These are phyloP conservation scores for Aspergillus sp. DNA, from an alignment of 2,329 filamentous ascomycete species.

Conservation along the genomic window DNA sequence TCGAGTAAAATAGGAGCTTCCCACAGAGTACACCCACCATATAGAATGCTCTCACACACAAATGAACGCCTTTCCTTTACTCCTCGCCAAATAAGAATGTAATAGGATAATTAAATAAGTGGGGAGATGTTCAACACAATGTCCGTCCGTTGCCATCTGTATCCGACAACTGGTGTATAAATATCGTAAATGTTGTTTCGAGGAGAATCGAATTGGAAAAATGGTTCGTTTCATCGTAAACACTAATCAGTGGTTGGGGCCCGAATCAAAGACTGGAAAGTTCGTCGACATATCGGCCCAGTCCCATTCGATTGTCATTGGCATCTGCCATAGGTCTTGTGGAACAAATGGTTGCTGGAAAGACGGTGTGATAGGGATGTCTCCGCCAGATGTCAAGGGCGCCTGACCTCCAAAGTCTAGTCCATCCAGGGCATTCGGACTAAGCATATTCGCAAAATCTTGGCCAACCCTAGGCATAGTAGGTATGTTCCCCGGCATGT, in stretches of 20 bases:
- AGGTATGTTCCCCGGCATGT: slow-evolving; percentile 28
- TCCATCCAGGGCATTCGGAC: slow-evolving; percentile 33
- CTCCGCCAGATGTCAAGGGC: slow-evolving; percentile 28
- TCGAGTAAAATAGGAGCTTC: neutral
- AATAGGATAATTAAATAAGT: neutral
- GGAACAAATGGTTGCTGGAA: slow-evolving; percentile 88
- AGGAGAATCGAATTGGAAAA: neutral
- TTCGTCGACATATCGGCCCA: slow-evolving; percentile 56
- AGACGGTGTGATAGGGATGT: slow-evolving; percentile 37
- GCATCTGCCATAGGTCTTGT: slow-evolving; percentile 91
- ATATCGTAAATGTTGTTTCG: neutral
- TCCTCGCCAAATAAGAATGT: slow-evolving; percentile 1
- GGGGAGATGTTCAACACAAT: neutral
- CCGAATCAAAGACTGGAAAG: slow-evolving; percentile 36
- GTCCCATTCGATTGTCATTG: slow-evolving; percentile 93
- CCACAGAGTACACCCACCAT: slow-evolving; percentile 1
- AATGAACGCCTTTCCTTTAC: slow-evolving; percentile 2
- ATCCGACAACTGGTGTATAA: neutral
- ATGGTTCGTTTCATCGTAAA: slow-evolving; percentile 21
- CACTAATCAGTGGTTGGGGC: slow-evolving; percentile 23
- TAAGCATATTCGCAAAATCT: slow-evolving; percentile 40
- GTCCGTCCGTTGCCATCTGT: neutral
- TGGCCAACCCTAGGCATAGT: slow-evolving; percentile 31
- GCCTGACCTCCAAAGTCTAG: slow-evolving; percentile 33
- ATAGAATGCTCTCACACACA: neutral